A percentile compares a stretch with the other conserved stretches of the same genome.
phyloP scores from a whole-genome alignment of 345 rosid genomes.

The Iberis pinnata region DNA sequence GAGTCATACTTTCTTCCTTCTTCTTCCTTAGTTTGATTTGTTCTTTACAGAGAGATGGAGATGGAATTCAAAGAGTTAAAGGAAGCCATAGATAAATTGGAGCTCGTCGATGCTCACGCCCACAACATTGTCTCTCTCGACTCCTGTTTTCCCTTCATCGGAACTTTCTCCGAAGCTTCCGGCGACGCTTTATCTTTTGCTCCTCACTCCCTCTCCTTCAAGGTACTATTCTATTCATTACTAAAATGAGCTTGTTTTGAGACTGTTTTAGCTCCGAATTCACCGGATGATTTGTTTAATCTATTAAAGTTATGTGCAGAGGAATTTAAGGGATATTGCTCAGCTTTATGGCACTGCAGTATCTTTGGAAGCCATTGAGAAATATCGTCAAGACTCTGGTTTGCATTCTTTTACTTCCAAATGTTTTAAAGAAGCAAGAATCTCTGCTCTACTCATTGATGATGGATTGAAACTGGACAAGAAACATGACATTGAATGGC shows the following conservation, averaged over 20 bases:
- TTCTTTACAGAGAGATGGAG: too few species aligned
- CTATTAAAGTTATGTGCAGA: slow-evolving; percentile 39
- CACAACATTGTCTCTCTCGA: slow-evolving; percentile 77
- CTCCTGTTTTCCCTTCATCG: slow-evolving; percentile 62
- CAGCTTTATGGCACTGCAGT: slow-evolving; percentile 60
- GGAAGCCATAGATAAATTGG: slow-evolving; percentile 45
- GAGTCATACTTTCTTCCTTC: too few species aligned
- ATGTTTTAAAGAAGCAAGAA: slow-evolving; percentile 69
- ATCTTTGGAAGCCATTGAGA: slow-evolving; percentile 55
- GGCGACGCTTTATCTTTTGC: slow-evolving; percentile 69
- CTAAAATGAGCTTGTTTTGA: too few species aligned
- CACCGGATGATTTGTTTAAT: too few species aligned
- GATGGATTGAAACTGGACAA: slow-evolving; percentile 82
- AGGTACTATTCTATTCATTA: slow-evolving; percentile 32
- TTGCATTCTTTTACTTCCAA: slow-evolving; percentile 43
- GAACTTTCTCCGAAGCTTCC: slow-evolving; percentile 62
- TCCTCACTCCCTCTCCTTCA: slow-evolving; percentile 69
- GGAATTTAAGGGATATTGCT: slow-evolving; percentile 71
- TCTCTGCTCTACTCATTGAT: slow-evolving; percentile 76
- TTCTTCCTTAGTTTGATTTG: too few species aligned
- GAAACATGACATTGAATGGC: slow-evolving; percentile 69
- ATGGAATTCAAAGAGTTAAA: too few species aligned
- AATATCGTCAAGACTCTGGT: slow-evolving; percentile 52
- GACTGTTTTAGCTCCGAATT: too few species aligned
- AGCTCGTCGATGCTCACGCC: slow-evolving; percentile 73